Evolutionary conservation across 2,329 filamentous ascomycete species (phyloP).

Genomic region (Colletotrichum cereale): DNA sequence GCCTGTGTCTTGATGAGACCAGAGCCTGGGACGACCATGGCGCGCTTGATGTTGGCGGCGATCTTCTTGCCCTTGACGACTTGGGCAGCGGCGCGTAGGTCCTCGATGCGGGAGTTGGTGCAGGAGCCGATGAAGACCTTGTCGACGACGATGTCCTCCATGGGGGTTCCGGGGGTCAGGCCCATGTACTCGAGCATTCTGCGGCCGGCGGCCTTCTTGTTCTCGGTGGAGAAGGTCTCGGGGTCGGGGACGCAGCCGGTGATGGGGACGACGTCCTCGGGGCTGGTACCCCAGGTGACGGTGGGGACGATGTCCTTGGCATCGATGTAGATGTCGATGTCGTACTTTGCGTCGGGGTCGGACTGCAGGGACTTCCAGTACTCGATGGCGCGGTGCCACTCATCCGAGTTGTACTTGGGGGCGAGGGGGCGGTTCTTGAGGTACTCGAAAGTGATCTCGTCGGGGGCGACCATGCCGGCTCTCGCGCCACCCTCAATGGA

Average conservation of each 20-base stretch:
- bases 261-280: constrained; percentile 96
- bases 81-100: constrained; percentile 87
- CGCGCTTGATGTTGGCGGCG: constrained; percentile 89
- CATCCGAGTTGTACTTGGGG: constrained; percentile 83
- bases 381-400: constrained; percentile 88
- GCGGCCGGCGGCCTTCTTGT: constrained; percentile 83
- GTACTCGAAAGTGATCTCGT: constrained; percentile 94
- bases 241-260: constrained; percentile 91
- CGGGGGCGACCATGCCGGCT: constrained; percentile 96
- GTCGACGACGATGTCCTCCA: constrained; percentile 93
- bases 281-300: constrained; percentile 96
- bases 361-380: constrained; percentile 92
- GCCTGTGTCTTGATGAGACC: constrained; percentile 94
- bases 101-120: constrained; percentile 97
- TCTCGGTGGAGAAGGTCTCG: constrained; percentile 83
- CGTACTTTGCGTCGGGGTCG: constrained; percentile 89
- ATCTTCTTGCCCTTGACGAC: constrained; percentile 90
- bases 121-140: constrained; percentile 99
- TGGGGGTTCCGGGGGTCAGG: constrained; percentile 83
- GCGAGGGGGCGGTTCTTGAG: constrained; percentile 92
- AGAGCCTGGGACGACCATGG: constrained; percentile 96
- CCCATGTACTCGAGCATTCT: constrained; percentile 98
- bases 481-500: constrained; percentile 95
- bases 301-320: constrained; percentile 94
- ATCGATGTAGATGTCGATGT: constrained; percentile 89